phyloP scores from a whole-genome alignment of 495 filamentous ascomycete species.

The Extremus antarcticus region DNA sequence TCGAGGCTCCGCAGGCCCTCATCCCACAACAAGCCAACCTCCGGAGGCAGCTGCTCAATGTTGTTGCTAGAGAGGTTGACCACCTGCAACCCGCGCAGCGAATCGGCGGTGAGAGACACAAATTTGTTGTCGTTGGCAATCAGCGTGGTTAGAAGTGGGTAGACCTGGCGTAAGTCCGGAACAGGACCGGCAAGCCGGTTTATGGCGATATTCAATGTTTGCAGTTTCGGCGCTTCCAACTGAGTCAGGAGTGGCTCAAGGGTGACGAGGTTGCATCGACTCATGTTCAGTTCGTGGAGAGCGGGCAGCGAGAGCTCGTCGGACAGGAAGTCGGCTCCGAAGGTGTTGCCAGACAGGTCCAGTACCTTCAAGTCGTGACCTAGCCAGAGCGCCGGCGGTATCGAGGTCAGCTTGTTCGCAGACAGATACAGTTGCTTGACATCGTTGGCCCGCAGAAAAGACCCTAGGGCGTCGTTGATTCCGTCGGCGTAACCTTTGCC shows the following conservation, averaged over 20 bases:
- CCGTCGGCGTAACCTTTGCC: constrained; percentile 40
- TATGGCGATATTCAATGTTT: constrained; percentile 65
- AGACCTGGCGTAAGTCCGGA: constrained; percentile 44
- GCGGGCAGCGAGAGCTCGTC: constrained; percentile 55
- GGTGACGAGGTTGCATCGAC: constrained; percentile 54
- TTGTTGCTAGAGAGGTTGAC: constrained; percentile 77
- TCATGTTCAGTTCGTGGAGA: constrained; percentile 64
- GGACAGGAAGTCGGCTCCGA: constrained; percentile 49
- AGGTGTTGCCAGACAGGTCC: constrained; percentile 69
- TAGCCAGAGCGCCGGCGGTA: constrained; percentile 56
- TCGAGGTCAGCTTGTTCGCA: constrained; percentile 58
- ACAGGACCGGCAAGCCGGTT: constrained; percentile 63
- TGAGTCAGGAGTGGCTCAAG: constrained; percentile 50
- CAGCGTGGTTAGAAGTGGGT: constrained; percentile 55
- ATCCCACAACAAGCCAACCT: constrained; percentile 58
- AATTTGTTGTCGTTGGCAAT: constrained; percentile 68
- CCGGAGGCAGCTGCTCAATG: constrained; percentile 62
- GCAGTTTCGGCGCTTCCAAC: constrained; percentile 59
- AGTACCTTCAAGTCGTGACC: constrained; percentile 58
- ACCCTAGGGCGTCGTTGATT: constrained; percentile 33
- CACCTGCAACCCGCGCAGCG: constrained; percentile 60
- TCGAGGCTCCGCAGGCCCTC: constrained; percentile 45
- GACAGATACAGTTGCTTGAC: constrained; percentile 54
- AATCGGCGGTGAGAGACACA: constrained; percentile 53
- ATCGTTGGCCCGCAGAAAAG: constrained; percentile 34